Percentiles rank a stretch among this genome's conserved stretches.
phyloP scores from a whole-genome alignment of 2,329 filamentous ascomycete genomes.

The Talaromyces sp. region DNA sequence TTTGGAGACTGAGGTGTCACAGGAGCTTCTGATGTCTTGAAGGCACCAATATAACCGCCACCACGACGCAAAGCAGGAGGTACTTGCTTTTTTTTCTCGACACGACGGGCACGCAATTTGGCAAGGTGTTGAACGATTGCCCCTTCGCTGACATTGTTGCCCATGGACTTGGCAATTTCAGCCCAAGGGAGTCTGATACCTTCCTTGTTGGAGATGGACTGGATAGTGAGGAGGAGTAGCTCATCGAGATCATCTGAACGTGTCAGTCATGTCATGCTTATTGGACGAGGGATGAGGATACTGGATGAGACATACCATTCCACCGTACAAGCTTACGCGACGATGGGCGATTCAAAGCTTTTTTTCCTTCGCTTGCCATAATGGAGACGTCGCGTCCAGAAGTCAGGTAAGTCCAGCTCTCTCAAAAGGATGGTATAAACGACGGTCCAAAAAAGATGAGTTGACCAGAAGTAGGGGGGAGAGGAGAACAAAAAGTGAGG shows the following conservation, averaged over 20 bases:
- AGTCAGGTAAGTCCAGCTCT: not conserved
- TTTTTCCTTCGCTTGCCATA: conserved; percentile 16
- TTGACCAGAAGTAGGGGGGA: not conserved
- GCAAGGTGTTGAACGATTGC: conserved; percentile 48
- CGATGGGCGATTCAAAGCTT: conserved; percentile 26
- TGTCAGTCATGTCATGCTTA: not conserved
- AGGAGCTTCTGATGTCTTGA: conserved; percentile 12
- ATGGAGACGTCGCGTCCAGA: not conserved
- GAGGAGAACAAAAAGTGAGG: conserved; percentile 10
- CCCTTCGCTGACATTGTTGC: conserved; percentile 40
- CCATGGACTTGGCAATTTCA: conserved; percentile 39
- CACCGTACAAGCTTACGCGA: conserved; percentile 42
- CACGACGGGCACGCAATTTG: conserved; percentile 41
- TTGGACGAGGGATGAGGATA: not conserved
- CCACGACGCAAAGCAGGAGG: conserved; percentile 42
- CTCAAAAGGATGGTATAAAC: not conserved
- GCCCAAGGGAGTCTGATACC: conserved; percentile 44
- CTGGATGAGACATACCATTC: conserved; percentile 35
- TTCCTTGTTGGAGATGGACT: conserved; percentile 38
- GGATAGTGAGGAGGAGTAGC: conserved; percentile 41
- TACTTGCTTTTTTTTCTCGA: conserved; percentile 31
- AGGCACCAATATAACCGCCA: conserved; percentile 15
- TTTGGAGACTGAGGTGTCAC: not conserved
- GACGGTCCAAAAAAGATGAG: not conserved
- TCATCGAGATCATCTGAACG: conserved; percentile 42